These are phyloP conservation scores for Hansenula anomala DNA, from an alignment of 1,139 yeast species.

Conservation along the genomic window DNA sequence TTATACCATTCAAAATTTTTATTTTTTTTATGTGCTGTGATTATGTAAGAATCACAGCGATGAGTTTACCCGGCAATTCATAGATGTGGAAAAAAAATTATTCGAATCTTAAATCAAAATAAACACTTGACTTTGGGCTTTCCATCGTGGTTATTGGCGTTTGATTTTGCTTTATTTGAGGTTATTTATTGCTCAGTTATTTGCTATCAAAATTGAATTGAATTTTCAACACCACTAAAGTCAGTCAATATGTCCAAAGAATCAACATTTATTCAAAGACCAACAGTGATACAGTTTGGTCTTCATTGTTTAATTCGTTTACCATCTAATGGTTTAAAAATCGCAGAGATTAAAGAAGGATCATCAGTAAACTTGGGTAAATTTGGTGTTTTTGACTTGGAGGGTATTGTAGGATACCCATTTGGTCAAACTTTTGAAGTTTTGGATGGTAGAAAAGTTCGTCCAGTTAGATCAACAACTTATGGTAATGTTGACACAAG, in stretches of 20 bases:
- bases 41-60: not conserved
- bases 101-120: slow-evolving; percentile 1
- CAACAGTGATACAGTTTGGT: slow-evolving; percentile 25
- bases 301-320: slow-evolving; percentile 56
- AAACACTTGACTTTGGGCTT: no score
- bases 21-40: not conserved
- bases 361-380: slow-evolving; percentile 75
- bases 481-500: slow-evolving; percentile 29
- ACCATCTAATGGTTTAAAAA: slow-evolving; percentile 77
- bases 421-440: slow-evolving; percentile 91
- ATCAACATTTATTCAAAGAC: slow-evolving; percentile 4
- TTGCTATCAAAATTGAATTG: no score
- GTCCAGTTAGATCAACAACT: slow-evolving; percentile 39
- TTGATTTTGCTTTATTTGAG: no score
- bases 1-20: not conserved
- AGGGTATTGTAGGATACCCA: slow-evolving; percentile 73
- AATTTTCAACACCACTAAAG: no score
- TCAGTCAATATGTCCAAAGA: not conserved
- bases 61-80: not conserved
- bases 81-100: not conserved
- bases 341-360: slow-evolving; percentile 58
- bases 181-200: no score
- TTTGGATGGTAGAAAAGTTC: slow-evolving; percentile 47
- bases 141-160: no score
- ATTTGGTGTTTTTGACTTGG: slow-evolving; percentile 79